Base-by-base conservation (phyloP, 2,329 filamentous ascomycete genomes). In the Fusarium zealandicum region DNA sequence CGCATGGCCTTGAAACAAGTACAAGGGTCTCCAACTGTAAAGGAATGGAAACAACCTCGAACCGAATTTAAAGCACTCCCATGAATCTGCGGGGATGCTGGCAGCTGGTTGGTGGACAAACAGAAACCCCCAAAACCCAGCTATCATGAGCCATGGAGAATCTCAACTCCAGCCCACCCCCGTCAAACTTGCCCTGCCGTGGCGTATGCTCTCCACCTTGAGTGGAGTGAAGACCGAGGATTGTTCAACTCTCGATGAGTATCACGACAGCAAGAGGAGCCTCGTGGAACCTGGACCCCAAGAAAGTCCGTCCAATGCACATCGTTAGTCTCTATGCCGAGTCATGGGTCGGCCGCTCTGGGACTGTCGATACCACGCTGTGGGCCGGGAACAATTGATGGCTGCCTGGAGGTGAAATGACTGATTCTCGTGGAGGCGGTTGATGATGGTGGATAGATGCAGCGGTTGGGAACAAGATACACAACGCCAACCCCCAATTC, bases 1-100 rank as follows among this genome's bases (percentile, higher is more conserved):
- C 43, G 63, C 56, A 63, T 67, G 64, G 59, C 57, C 50, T 63
- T 66, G 64, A 66, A 66, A 66, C 64, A 67, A 65, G 54, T 50
- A 41, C 57, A 62, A 42, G 51, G 42, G 33, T 35, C 36, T 38
- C 44, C 39, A 48, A 49, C 42, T 33, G 18, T 25, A 36, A 49
- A 51, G 52, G 53, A 51, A 36, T 47, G 16, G 39, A 63, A 63
- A 63, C 59, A 63, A 57, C 60, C 52, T 51, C 51, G 59, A 50
- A 45, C 59, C 51, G 44, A 63, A 42, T 47, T 44, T 53, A 53
- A 45, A 50, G 50, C 54, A 59, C 12, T 45, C 36, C 47, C 35
- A 51, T 39, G 40, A 52, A 57, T 50, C 37, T 66, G 54, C 54
- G 64, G 65, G 54, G 55, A 60, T 31, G 11, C 8, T 13, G 3